These are phyloP conservation scores for Penicillium sp. DNA, from an alignment of 2,329 filamentous ascomycete species.

Conservation along the genomic window DNA sequence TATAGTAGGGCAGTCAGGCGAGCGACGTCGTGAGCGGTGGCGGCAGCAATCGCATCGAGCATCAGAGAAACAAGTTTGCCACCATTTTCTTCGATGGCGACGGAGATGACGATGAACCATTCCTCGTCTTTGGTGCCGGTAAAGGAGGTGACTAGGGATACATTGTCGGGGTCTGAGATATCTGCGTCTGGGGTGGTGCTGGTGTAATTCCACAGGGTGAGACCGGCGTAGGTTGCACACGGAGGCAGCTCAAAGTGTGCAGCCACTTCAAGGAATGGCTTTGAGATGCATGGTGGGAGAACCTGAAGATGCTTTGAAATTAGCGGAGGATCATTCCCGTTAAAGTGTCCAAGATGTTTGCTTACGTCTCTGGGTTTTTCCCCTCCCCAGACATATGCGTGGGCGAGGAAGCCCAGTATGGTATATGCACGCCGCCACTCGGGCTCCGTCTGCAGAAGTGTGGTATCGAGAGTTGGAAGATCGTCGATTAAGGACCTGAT, in stretches of 20 bases:
- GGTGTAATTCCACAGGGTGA: conserved; percentile 43
- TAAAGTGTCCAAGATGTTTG: background rate
- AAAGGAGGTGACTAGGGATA: conserved; percentile 35
- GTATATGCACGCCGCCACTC: conserved; percentile 86
- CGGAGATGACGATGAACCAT: conserved; percentile 53
- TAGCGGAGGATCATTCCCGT: conserved; percentile 2
- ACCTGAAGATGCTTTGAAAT: conserved; percentile 20
- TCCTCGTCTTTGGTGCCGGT: conserved; percentile 43
- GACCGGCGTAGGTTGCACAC: conserved; percentile 44
- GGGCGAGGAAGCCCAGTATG: conserved; percentile 70
- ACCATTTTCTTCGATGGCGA: conserved; percentile 53
- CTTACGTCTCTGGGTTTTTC: conserved; percentile 64
- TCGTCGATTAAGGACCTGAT: conserved; percentile 71
- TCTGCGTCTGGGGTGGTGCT: conserved; percentile 23
- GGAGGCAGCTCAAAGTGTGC: conserved; percentile 39
- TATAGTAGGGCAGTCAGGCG: conserved; percentile 41
- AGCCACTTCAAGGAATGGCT: conserved; percentile 39
- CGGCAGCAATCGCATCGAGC: conserved; percentile 49
- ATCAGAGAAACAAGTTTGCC: conserved; percentile 47
- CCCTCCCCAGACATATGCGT: conserved; percentile 83
- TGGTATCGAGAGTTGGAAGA: conserved; percentile 74
- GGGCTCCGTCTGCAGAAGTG: conserved; percentile 69
- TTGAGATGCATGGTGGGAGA: conserved; percentile 37
- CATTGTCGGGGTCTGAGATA: conserved; percentile 38
- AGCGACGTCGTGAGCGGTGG: conserved; percentile 35